Conservation (phyloP, 2,329 filamentous ascomycete species). For the Cercospora sp. region DNA sequence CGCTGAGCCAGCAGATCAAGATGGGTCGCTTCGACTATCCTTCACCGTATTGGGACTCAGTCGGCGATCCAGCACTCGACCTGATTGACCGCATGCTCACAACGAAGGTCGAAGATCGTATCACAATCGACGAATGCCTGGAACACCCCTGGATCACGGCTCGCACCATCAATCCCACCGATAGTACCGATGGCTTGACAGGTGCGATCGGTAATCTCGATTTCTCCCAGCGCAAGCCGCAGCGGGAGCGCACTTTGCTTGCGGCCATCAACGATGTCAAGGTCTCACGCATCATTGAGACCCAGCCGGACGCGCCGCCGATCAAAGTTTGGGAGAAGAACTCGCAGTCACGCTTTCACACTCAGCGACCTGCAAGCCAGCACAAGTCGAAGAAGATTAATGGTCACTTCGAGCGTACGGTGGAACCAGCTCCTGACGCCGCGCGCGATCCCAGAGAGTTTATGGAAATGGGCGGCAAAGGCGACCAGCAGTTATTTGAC, state of each 20-base stretch:
- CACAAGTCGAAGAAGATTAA: conserved; percentile 44
- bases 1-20: conserved; percentile 84
- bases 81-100: conserved; percentile 94
- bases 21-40: conserved; percentile 89
- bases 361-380: conserved; percentile 25
- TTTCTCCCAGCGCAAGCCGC: conserved; percentile 76
- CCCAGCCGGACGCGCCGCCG: conserved; percentile 56
- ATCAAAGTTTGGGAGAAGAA: conserved; percentile 80
- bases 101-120: conserved; percentile 79
- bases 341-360: conserved; percentile 46
- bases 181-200: conserved; percentile 90
- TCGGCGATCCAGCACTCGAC: conserved; percentile 84
- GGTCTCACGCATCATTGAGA: conserved; percentile 60
- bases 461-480: conserved; percentile 79
- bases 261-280: conserved; percentile 76
- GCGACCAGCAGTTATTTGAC: conserved; percentile 75
- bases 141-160: conserved; percentile 82
- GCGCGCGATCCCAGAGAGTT: conserved; percentile 73
- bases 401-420: conserved; percentile 44
- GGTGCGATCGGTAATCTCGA: conserved; percentile 81
- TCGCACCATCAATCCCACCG: conserved; percentile 50
- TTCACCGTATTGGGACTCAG: conserved; percentile 90
- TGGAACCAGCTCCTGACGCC: conserved; percentile 67
- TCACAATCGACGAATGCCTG: conserved; percentile 86
- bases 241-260: conserved; percentile 81